Percentiles rank a stretch among this genome's conserved stretches.
Conservation (phyloP, 257 asterid species). For the Solanum lycopersicoides region DNA sequence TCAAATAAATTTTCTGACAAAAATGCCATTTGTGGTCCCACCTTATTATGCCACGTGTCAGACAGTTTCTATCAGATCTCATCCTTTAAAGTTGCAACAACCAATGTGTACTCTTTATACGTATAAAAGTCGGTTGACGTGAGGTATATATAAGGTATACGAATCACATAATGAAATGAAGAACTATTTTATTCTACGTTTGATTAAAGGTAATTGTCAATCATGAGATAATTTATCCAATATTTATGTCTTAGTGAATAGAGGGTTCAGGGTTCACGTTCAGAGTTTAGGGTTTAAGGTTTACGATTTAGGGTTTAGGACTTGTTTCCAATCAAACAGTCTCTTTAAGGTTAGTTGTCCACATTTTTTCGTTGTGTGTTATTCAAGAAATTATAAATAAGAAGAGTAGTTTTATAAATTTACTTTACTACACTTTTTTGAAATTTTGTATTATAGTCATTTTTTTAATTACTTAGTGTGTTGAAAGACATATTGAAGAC, state of each 20-base stretch:
- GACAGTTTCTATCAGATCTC: not conserved
- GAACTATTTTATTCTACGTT: no score
- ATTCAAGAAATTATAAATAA: not conserved
- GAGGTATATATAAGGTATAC: not conserved
- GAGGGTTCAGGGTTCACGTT: no score
- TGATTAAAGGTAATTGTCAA: accelerated
- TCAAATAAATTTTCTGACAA: not conserved
- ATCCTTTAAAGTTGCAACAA: not conserved
- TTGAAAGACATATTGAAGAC: not conserved
- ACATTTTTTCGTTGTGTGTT: no score
- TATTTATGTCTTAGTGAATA: no score
- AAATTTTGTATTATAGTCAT: no score
- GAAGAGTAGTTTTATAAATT: not conserved
- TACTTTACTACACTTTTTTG: not conserved
- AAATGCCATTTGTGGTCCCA: not conserved
- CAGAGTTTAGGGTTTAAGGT: accelerated
- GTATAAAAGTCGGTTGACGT: not conserved
- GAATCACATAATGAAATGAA: no score
- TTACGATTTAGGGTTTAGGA: no score
- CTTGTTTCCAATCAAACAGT: accelerated
- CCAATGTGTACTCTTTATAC: not conserved
- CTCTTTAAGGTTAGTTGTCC: not conserved
- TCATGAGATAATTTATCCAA: accelerated
- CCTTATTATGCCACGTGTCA: not conserved
- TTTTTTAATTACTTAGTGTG: not conserved